phyloP scores from a whole-genome alignment of 2,329 filamentous ascomycete species.

The Pseudocercospora fijiensis region DNA sequence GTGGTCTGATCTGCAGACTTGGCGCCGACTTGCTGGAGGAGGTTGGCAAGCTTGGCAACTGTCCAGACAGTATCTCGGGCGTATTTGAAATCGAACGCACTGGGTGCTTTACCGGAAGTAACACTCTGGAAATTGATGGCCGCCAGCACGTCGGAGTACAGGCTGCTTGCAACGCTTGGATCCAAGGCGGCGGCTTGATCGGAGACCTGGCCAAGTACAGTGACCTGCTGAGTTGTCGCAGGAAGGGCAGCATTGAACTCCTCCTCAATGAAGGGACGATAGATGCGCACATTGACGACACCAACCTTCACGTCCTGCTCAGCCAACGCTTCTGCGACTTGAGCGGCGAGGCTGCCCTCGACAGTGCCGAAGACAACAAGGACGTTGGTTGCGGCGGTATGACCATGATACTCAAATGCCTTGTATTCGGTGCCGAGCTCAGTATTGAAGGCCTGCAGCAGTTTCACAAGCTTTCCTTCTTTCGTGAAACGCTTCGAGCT shows the following conservation, averaged over 20 bases:
- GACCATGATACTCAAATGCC: constrained; percentile 91
- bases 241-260: constrained; percentile 83
- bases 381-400: constrained; percentile 74
- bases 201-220: constrained; percentile 84
- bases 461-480: constrained; percentile 68
- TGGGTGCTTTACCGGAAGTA: constrained; percentile 59
- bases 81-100: constrained; percentile 86
- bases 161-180: constrained; percentile 71
- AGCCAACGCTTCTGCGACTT: constrained; percentile 72
- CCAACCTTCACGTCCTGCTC: constrained; percentile 75
- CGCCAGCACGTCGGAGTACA: constrained; percentile 90
- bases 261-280: constrained; percentile 93
- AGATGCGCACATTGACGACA: constrained; percentile 86
- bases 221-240: constrained; percentile 69
- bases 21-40: constrained; percentile 49
- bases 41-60: constrained; percentile 51
- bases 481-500: constrained; percentile 62
- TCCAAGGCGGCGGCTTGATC: constrained; percentile 73
- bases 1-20: constrained; percentile 38
- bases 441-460: constrained; percentile 75
- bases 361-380: constrained; percentile 90
- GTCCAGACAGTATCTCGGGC: constrained; percentile 68
- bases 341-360: constrained; percentile 80
- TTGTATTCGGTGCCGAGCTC: constrained; percentile 92
- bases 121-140: constrained; percentile 75